A percentile compares a stretch with the other conserved stretches of the same genome.
These are phyloP conservation scores for Teunomyces lycoperdinae DNA, from an alignment of 805 yeast genomes.

Conservation along the genomic window DNA sequence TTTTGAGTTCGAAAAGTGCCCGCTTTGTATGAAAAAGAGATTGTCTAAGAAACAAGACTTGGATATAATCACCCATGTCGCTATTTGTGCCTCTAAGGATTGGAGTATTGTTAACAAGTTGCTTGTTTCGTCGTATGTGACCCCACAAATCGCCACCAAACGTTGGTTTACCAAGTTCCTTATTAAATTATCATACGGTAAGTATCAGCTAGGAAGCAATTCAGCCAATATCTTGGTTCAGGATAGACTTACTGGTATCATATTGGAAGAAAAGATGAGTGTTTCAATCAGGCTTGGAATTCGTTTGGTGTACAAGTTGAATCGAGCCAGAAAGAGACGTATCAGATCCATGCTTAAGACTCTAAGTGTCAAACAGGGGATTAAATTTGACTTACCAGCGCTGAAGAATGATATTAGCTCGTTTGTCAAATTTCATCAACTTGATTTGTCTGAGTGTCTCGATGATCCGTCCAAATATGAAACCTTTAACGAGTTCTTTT, in stretches of 20 bases:
- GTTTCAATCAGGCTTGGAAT: conserved; percentile 86
- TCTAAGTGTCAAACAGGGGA: conserved; percentile 77
- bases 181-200: conserved; percentile 85
- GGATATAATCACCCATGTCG: conserved; percentile 82
- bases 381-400: conserved; percentile 68
- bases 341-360: conserved; percentile 60
- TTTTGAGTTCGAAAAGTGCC: conserved; percentile 70
- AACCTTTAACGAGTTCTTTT: conserved; percentile 89
- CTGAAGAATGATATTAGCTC: conserved; percentile 69
- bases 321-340: conserved; percentile 55
- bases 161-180: conserved; percentile 85
- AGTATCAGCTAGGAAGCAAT: conserved; percentile 75
- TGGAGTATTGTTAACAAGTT: conserved; percentile 68
- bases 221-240: conserved; percentile 94
- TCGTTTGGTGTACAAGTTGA: conserved; percentile 69
- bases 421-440: conserved; percentile 78
- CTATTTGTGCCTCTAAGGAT: conserved; percentile 77
- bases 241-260: conserved; percentile 82
- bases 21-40: conserved; percentile 68
- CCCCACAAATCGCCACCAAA: conserved; percentile 78
- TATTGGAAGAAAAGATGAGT: conserved; percentile 92
- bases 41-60: conserved; percentile 51
- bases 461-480: conserved; percentile 48
- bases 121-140: conserved; percentile 65
- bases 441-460: conserved; percentile 70